Evolutionary conservation across 306 rosid genomes (phyloP), one percentile per base, ranked within the genome.

Genomic region (barrel medic (Medicago truncatula)): DNA sequence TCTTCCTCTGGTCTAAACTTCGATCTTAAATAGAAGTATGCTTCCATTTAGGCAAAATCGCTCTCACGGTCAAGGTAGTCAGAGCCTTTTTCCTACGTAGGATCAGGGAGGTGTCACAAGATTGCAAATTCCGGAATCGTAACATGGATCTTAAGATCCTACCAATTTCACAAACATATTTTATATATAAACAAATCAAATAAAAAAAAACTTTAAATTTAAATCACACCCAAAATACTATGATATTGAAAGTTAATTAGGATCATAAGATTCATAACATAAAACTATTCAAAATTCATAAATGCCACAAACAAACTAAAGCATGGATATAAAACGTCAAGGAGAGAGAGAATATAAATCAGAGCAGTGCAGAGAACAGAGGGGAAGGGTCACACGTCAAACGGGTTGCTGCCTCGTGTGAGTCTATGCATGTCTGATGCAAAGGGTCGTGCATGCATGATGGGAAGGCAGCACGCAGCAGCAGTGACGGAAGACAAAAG

Each of bases 21-120:
- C 18, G 10, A 59, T 50, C 20, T 52, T 62, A 23, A 16, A 43
- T 41, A 70, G 68, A 47, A 60, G 71, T 20, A 74, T 83, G 13
- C 54, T 65, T 44, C 59, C 16, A 52, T 56, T 21, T 21, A 28
- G 60, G 60, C 12, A 3, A 54, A 18, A 18, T 54, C 20, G 25
- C 28, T 54, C 13, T 18, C 61, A 18, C 5, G 28, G 61, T 54
- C 61, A 46, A 46, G 52, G 15, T 46, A 46, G 52, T 4, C 6
- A 46, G 52, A 46, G 52, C 14, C 53, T 5, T 4, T 15, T 13
- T 47, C 53, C 7, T 47, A 14, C 15, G 53, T 6, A 47, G 15
- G 53, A 47, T 13, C 1, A 4, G 17, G 17, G 15, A 47, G 53
- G 17, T 15, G 53, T 47, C 53, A 4, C 53, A 47, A 47, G 16